These are phyloP conservation scores for Glycine soja DNA, from an alignment of 306 rosid species.

Conservation along the genomic window DNA sequence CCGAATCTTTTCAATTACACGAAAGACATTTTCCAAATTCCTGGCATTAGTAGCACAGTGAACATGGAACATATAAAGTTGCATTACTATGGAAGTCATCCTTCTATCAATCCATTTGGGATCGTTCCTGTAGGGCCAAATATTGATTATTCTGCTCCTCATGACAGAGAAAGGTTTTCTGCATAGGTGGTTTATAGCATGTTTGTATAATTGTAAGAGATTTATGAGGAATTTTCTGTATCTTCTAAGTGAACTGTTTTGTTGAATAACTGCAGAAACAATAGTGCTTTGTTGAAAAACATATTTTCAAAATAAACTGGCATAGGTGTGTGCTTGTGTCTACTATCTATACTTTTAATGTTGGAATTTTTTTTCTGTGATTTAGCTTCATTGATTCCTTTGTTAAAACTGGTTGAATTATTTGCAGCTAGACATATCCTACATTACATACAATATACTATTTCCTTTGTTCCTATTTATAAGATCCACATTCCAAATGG, in stretches of 20 bases:
- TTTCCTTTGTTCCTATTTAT: too few relatives aligned
- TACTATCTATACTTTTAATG: background rate
- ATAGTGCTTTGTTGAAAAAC: constrained; percentile 3
- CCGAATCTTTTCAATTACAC: constrained; percentile 83
- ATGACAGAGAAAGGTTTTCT: constrained; percentile 74
- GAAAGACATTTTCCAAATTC: constrained; percentile 85
- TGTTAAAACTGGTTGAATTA: background rate
- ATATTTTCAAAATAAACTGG: constrained; percentile 39
- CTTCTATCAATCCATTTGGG: constrained; percentile 84
- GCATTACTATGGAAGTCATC: constrained; percentile 90
- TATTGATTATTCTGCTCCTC: constrained; percentile 75
- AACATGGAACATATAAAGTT: constrained; percentile 82
- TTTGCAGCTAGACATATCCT: too few relatives aligned
- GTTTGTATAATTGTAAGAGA: constrained; percentile 10
- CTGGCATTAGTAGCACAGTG: constrained; percentile 76
- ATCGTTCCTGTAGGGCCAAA: constrained; percentile 77
- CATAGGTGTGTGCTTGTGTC: constrained; percentile 1
- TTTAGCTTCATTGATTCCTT: background rate
- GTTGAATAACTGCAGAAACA: constrained; percentile 33
- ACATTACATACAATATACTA: too few relatives aligned
- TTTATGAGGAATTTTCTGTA: background rate
- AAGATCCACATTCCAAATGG: too few relatives aligned
- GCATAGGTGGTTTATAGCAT: constrained; percentile 42
- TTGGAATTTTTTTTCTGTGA: background rate
- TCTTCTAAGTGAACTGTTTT: constrained; percentile 20